A percentile compares a stretch with the other conserved stretches of the same genome.
Evolutionary conservation across 306 rosid genomes (phyloP).

Genomic region (Cicer pinnatifidum): DNA sequence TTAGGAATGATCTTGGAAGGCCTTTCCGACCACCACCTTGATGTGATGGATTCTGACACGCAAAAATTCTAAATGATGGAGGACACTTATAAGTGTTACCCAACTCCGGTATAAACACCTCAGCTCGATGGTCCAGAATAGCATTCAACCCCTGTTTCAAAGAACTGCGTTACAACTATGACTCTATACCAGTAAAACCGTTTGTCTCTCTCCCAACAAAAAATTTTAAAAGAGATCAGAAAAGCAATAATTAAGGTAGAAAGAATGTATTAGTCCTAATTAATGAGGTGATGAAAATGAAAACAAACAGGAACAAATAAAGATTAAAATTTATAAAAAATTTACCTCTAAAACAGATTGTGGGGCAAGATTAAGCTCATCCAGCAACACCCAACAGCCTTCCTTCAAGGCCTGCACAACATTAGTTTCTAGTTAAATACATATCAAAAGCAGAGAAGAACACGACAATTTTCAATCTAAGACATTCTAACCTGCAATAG

Average conservation of each 20-base stretch:
- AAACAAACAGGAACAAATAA: neutral
- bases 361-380: slow-evolving; percentile 97
- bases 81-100: slow-evolving; percentile 84
- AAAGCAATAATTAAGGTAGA: slow-evolving; percentile 4
- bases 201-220: slow-evolving; percentile 10
- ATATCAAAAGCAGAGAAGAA: slow-evolving; percentile 37
- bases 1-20: slow-evolving; percentile 91
- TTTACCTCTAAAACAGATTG: slow-evolving; percentile 89
- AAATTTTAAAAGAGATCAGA: slow-evolving; percentile 5
- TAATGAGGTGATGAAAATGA: neutral
- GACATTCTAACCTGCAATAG: slow-evolving; percentile 74
- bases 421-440: slow-evolving; percentile 30
- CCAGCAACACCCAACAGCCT: slow-evolving; percentile 96
- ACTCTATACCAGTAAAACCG: slow-evolving; percentile 10
- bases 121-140: slow-evolving; percentile 96
- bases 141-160: slow-evolving; percentile 85
- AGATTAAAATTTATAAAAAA: slow-evolving; percentile 27
- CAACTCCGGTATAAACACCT: slow-evolving; percentile 92
- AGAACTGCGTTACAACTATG: slow-evolving; percentile 35
- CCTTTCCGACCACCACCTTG: slow-evolving; percentile 98
- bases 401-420: slow-evolving; percentile 83
- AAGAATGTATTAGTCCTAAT: neutral
- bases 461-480: slow-evolving; percentile 17
- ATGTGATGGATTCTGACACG: slow-evolving; percentile 90
- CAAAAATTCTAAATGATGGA: slow-evolving; percentile 85